Conservation (phyloP, 1,139 yeast genomes). For the Suhomyces atakaporum region DNA sequence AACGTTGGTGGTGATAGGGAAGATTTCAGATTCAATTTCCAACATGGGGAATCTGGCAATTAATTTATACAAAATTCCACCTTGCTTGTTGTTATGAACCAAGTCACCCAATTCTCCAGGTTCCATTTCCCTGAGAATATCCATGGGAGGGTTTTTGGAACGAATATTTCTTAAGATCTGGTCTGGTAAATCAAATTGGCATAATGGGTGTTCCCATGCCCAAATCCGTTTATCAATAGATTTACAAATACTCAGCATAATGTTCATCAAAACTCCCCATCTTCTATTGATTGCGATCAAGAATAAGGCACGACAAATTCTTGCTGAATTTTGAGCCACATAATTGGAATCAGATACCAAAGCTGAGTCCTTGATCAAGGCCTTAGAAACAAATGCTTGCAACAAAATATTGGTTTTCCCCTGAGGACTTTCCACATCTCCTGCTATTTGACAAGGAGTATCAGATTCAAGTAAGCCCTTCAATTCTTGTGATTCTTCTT, state of each 20-base stretch:
- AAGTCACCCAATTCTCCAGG: conserved; percentile 82
- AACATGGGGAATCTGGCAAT: conserved; percentile 76
- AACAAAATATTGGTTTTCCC: conserved; percentile 87
- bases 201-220: conserved; percentile 89
- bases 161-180: conserved; percentile 64
- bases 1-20: conserved; percentile 86
- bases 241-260: conserved; percentile 78
- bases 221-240: conserved; percentile 82
- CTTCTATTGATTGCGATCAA: conserved; percentile 81
- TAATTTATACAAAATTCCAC: conserved; percentile 58
- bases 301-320: conserved; percentile 90
- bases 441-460: conserved; percentile 81
- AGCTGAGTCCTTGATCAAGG: conserved; percentile 73
- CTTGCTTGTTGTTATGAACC: conserved; percentile 80
- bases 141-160: conserved; percentile 67
- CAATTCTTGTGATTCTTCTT: conserved; percentile 81
- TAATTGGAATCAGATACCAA: conserved; percentile 84
- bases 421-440: conserved; percentile 71
- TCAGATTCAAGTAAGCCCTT: conserved; percentile 59
- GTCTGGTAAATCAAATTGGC: conserved; percentile 80
- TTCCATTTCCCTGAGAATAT: conserved; percentile 70
- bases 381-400: conserved; percentile 84
- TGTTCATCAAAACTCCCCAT: conserved; percentile 82
- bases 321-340: conserved; percentile 92
- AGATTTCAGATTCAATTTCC: conserved; percentile 75